Conservation (phyloP, 768 basidiomycete genomes). For the Kwoniella europaea region DNA sequence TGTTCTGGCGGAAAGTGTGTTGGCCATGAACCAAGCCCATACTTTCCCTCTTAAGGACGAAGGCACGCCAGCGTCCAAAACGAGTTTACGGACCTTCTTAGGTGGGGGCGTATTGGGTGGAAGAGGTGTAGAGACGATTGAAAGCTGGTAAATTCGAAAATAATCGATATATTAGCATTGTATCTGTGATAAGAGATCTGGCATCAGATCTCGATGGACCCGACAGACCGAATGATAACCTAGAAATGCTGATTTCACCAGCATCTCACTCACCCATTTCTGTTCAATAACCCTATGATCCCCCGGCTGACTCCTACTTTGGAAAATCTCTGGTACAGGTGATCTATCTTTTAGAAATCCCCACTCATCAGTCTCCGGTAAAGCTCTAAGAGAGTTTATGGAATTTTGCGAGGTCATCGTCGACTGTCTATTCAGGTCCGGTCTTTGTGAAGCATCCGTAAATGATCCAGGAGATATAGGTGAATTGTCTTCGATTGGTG, state of each 20-base stretch:
- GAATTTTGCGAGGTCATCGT: slow-evolving; percentile 13
- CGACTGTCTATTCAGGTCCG: background rate
- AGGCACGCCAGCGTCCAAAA: slow-evolving; percentile 47
- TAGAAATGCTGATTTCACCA: no score
- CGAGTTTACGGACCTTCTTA: slow-evolving; percentile 53
- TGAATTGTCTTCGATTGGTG: slow-evolving; percentile 19
- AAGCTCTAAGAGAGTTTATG: slow-evolving; percentile 11
- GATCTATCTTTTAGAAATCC: slow-evolving; percentile 50
- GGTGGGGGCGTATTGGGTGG: slow-evolving; percentile 27
- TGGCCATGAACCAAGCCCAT: slow-evolving; percentile 54
- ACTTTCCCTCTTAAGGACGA: slow-evolving; percentile 49
- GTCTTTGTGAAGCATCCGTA: background rate
- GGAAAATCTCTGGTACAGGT: slow-evolving; percentile 51
- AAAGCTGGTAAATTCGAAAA: slow-evolving; percentile 26
- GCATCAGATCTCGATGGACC: no score
- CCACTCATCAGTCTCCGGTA: slow-evolving; percentile 54
- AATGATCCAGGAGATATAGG: slow-evolving; percentile 1
- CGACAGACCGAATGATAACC: no score
- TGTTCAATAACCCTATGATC: slow-evolving; percentile 46
- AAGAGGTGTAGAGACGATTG: slow-evolving; percentile 43
- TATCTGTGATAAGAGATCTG: no score
- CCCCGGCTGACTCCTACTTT: slow-evolving; percentile 28
- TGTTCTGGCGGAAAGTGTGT: slow-evolving; percentile 33
- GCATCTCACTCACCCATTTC: slow-evolving; percentile 55
- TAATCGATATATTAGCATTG: no score